phyloP scores from a whole-genome alignment of 202 grass and related monocot genomes.

The Dendrocalamus latiflorus region DNA sequence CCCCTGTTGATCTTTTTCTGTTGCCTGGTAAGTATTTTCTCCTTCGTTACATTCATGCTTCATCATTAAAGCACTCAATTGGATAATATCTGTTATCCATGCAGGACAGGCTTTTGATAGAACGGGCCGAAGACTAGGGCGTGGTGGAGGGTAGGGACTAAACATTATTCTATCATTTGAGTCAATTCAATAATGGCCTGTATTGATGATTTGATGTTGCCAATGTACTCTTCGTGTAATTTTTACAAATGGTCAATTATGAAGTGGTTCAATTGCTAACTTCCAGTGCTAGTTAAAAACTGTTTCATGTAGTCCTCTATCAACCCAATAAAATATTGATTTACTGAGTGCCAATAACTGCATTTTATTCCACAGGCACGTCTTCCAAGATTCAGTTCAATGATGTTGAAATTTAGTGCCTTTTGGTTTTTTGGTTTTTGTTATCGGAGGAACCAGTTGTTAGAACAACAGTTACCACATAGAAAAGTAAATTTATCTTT shows the following conservation, averaged over 20 bases:
- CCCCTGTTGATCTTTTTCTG: constrained; percentile 70
- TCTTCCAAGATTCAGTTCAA: background rate
- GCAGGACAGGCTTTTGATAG: constrained; percentile 88
- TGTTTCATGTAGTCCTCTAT: background rate
- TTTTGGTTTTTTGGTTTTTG: background rate
- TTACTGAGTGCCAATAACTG: background rate
- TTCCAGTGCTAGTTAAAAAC: background rate
- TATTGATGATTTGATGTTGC: constrained; percentile 28
- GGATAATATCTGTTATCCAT: constrained; percentile 22
- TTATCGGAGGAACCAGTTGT: background rate
- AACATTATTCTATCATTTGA: background rate
- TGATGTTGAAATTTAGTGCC: background rate
- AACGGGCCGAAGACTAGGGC: constrained; percentile 75
- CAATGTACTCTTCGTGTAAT: background rate
- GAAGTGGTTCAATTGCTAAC: background rate
- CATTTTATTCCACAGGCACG: background rate
- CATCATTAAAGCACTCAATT: background rate
- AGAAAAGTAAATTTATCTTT: background rate
- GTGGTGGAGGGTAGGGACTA: constrained; percentile 80
- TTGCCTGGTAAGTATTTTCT: constrained; percentile 74
- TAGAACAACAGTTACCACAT: background rate
- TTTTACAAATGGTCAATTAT: background rate
- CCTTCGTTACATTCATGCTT: background rate
- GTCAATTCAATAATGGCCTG: background rate
- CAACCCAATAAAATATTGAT: background rate